Conservation (phyloP, 208 protist species). For the Wallacemonas sp. region DNA sequence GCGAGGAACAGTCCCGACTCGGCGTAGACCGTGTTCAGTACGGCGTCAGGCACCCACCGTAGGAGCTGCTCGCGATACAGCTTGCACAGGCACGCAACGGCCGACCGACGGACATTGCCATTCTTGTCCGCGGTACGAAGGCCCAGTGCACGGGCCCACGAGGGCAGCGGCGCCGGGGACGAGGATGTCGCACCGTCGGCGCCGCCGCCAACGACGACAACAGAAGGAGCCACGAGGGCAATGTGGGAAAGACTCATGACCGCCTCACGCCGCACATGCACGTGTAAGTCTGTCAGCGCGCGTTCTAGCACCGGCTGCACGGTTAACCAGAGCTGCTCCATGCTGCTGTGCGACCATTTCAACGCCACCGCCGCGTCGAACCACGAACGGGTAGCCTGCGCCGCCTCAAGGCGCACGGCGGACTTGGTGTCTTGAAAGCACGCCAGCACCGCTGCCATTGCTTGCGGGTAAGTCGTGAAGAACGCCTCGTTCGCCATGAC, state of each 20-base stretch:
- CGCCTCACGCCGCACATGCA: constrained; percentile 46
- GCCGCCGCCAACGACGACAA: background rate
- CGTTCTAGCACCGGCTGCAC: constrained; percentile 33
- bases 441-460: constrained; percentile 26
- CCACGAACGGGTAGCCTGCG: constrained; percentile 21
- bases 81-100: constrained; percentile 41
- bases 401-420: constrained; percentile 49
- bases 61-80: constrained; percentile 46
- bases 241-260: constrained; percentile 38
- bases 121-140: constrained; percentile 66
- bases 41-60: constrained; percentile 61
- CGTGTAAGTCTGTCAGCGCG: constrained; percentile 42
- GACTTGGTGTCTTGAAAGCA: constrained; percentile 47
- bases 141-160: constrained; percentile 43
- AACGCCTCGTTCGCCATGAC: constrained; percentile 37
- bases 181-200: background rate
- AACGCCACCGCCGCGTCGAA: constrained; percentile 3
- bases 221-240: constrained; percentile 22
- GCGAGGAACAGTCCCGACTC: constrained; percentile 34
- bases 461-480: constrained; percentile 20
- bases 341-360: constrained; percentile 3
- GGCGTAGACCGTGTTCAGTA: constrained; percentile 40
- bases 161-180: constrained; percentile 10
- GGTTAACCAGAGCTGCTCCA: constrained; percentile 26
- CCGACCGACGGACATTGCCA: constrained; percentile 44